Evolutionary conservation across 208 protist species (phyloP).

Genomic region (Crithidia mellificae): DNA sequence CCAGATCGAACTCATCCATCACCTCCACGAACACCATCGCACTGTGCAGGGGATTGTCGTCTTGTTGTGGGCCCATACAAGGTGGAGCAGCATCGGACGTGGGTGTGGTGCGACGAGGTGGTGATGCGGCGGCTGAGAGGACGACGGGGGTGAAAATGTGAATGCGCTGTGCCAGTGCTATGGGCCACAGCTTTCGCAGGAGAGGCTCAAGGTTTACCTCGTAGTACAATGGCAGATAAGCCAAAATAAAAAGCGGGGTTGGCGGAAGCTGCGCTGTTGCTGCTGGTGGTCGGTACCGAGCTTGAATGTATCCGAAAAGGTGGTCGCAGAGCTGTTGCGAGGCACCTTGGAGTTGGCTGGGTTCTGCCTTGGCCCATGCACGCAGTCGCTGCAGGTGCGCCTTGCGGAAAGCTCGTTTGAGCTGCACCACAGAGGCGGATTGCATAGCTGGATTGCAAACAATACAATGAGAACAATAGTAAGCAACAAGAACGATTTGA

Average conservation of each 20-base stretch:
- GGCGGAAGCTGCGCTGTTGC: background rate
- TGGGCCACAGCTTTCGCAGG: constrained; percentile 53
- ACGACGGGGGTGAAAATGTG: constrained; percentile 41
- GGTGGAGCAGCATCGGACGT: background rate
- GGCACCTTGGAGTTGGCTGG: constrained; percentile 23
- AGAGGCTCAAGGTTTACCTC: constrained; percentile 70
- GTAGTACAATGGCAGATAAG: constrained; percentile 77
- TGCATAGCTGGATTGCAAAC: too few relatives aligned
- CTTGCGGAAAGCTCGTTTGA: constrained; percentile 44
- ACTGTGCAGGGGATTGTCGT: constrained; percentile 17
- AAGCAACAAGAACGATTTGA: too few relatives aligned
- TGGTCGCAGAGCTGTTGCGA: constrained; percentile 52
- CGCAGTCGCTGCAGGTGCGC: constrained; percentile 47
- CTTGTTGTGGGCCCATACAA: too few relatives aligned
- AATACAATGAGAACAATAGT: too few relatives aligned
- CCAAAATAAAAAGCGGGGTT: constrained; percentile 48
- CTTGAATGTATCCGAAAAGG: constrained; percentile 42
- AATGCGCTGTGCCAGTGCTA: constrained; percentile 13
- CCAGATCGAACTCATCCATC: constrained; percentile 48
- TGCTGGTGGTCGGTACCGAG: background rate
- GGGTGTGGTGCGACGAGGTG: background rate
- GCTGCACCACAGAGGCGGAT: background rate
- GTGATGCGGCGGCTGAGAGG: constrained; percentile 3
- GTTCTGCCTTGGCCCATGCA: constrained; percentile 38
- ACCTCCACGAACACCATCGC: constrained; percentile 78